Percentiles rank a stretch among this genome's conserved stretches.
These are phyloP conservation scores for Ophiocordyceps camponoti-saundersi DNA, from an alignment of 2,329 filamentous ascomycete genomes.

Conservation along the genomic window DNA sequence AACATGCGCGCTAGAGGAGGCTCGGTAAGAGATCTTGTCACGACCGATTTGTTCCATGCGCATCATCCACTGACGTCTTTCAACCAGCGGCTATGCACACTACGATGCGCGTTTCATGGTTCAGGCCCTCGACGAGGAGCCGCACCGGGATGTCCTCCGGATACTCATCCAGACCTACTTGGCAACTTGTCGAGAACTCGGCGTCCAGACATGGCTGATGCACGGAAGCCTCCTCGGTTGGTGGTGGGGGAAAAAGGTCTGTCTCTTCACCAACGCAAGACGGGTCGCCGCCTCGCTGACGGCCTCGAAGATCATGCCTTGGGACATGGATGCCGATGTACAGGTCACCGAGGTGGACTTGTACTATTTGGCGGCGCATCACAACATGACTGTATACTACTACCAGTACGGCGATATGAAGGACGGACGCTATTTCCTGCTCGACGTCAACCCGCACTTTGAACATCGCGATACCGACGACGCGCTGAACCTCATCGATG, in stretches of 20 bases:
- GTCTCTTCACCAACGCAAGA: neutral
- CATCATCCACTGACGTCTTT: neutral
- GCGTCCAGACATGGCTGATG: constrained; percentile 66
- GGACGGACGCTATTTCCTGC: constrained; percentile 24
- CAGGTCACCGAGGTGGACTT: constrained; percentile 54
- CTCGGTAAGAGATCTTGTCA: neutral
- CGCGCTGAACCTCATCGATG: constrained; percentile 26
- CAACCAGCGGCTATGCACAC: neutral
- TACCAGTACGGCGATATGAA: constrained; percentile 21
- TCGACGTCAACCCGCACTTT: constrained; percentile 31
- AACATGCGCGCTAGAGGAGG: neutral
- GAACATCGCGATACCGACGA: constrained; percentile 19
- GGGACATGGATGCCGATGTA: constrained; percentile 64
- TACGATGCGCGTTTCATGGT: constrained; percentile 23
- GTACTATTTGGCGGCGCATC: constrained; percentile 43
- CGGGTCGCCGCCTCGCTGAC: neutral
- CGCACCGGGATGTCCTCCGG: constrained; percentile 42
- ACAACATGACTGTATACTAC: constrained; percentile 41
- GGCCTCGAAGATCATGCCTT: constrained; percentile 43
- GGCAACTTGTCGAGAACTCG: constrained; percentile 44
- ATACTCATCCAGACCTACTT: constrained; percentile 59
- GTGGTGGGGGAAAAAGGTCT: constrained; percentile 58
- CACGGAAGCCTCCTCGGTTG: constrained; percentile 73
- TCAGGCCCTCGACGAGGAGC: constrained; percentile 28
- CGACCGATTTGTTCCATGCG: neutral